Evolutionary conservation across 2,329 filamentous ascomycete species (phyloP).

Genomic region (Exophiala dermatitidis): DNA sequence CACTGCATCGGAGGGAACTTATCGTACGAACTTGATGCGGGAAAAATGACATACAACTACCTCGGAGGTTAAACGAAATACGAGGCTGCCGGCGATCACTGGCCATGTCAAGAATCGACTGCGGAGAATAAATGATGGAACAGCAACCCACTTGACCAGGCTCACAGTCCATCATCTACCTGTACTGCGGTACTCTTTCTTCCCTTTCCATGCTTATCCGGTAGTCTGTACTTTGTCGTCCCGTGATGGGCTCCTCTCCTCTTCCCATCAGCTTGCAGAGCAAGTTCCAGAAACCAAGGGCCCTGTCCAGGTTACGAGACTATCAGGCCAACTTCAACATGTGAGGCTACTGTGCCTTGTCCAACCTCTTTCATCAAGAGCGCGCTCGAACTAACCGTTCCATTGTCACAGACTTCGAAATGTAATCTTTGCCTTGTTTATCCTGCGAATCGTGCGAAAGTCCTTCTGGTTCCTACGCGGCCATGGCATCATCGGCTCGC

Average conservation of each 20-base stretch:
- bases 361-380: background rate
- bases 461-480: conserved; percentile 79
- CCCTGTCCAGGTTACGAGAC: conserved; percentile 31
- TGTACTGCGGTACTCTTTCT: background rate
- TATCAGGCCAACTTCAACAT: conserved; percentile 38
- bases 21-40: background rate
- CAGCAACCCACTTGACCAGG: no score
- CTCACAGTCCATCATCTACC: background rate
- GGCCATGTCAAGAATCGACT: background rate
- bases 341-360: conserved; percentile 31
- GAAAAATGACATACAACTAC: background rate
- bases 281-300: conserved; percentile 37
- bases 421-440: conserved; percentile 79
- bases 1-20: no score
- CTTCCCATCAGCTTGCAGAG: conserved; percentile 40
- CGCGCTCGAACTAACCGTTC: background rate
- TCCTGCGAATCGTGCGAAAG: conserved; percentile 74
- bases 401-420: conserved; percentile 61
- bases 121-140: background rate
- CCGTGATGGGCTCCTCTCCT: conserved; percentile 36
- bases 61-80: conserved; percentile 13
- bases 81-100: conserved; percentile 1
- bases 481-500: conserved; percentile 73
- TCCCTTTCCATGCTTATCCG: conserved; percentile 14
- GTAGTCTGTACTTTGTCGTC: conserved; percentile 6